These are phyloP conservation scores for Tricholoma bakamatsutake DNA, from an alignment of 768 basidiomycete species.

Conservation along the genomic window DNA sequence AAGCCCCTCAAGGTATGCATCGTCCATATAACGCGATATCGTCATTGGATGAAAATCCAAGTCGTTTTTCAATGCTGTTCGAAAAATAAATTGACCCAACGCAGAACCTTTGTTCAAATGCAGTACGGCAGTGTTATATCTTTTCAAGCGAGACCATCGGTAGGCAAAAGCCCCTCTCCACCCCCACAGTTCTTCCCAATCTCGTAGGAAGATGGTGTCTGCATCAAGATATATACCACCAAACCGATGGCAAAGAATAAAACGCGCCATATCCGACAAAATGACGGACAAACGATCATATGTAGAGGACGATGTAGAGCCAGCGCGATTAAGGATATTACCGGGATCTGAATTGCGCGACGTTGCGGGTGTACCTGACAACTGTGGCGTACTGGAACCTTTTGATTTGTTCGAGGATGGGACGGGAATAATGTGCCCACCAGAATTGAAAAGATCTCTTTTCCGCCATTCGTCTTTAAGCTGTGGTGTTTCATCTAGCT, in stretches of 20 bases:
- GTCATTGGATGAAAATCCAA: slow-evolving; percentile 98
- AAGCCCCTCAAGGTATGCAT: slow-evolving; percentile 79
- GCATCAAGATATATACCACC: slow-evolving; percentile 97
- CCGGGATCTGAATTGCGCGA: slow-evolving; percentile 34
- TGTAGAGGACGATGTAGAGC: slow-evolving; percentile 76
- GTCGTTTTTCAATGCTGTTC: slow-evolving; percentile 88
- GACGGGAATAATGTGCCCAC: slow-evolving; percentile 68
- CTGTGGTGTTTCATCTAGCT: slow-evolving; percentile 88
- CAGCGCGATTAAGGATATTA: slow-evolving; percentile 62
- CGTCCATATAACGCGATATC: slow-evolving; percentile 83
- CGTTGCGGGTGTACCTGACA: background rate
- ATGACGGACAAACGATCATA: slow-evolving; percentile 93
- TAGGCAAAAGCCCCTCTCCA: slow-evolving; percentile 97
- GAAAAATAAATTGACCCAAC: slow-evolving; percentile 88
- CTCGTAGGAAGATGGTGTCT: slow-evolving; percentile 90
- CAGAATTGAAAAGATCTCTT: slow-evolving; percentile 84
- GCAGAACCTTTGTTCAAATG: slow-evolving; percentile 92
- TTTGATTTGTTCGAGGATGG: slow-evolving; percentile 34
- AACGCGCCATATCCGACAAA: slow-evolving; percentile 94
- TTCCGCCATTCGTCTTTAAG: slow-evolving; percentile 86
- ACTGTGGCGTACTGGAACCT: background rate
- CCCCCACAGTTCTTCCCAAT: slow-evolving; percentile 98
- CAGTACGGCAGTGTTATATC: slow-evolving; percentile 95
- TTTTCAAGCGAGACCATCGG: slow-evolving; percentile 87
- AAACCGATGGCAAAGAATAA: slow-evolving; percentile 93